Evolutionary conservation across 345 rosid genomes (phyloP), one percentile per base, ranked within the genome.

Genomic region (Corchorus olitorius): DNA sequence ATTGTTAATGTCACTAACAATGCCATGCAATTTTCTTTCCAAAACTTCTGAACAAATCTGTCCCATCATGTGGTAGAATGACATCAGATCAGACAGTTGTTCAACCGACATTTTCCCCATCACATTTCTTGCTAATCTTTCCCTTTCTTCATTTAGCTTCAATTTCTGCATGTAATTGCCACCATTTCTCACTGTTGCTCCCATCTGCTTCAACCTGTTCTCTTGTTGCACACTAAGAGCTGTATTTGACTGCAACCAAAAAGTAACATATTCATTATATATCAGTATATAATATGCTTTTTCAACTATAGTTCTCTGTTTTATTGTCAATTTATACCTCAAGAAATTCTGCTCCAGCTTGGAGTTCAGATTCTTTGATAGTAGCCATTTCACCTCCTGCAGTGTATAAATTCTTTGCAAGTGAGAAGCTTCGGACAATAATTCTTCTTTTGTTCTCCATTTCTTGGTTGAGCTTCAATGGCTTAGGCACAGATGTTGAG

Each of bases 181-280:
- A 20, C 83, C 94, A 19, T 94, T 91, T 78, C 98, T 91, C 79
- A 92, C 92, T 5, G 98, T 94, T 7, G 97, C 98, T 9, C 98
- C 98, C 91, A 94, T 94, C 84, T 94, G 94, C 89, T 92, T 91
- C 75, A 94, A 70, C 81, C 98, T 88, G 4, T 46, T 89, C 87
- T 94, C 97, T 78, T 94, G 98, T 69, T 92, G 89, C 62, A 76
- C 49, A 65, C 93, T 92, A 78, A 90, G 74, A 0, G 90, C 93
- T 0, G 89, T 91, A 71, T 92, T 92, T 6, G 93, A 91, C 97
- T 91, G 88, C 83, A 81, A 6, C n/a, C 63, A 75, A 50, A 75
- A 65, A 59, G 14, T 46, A 5, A 7, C 15, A 17, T 2, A 17
- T 53, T 53, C 1, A 15, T 15, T 53, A 4, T 53, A 53, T 53